Evolutionary conservation across 495 filamentous ascomycete genomes (phyloP), one percentile per base, ranked within the genome.

Genomic region (Penicillium bovifimosum): DNA sequence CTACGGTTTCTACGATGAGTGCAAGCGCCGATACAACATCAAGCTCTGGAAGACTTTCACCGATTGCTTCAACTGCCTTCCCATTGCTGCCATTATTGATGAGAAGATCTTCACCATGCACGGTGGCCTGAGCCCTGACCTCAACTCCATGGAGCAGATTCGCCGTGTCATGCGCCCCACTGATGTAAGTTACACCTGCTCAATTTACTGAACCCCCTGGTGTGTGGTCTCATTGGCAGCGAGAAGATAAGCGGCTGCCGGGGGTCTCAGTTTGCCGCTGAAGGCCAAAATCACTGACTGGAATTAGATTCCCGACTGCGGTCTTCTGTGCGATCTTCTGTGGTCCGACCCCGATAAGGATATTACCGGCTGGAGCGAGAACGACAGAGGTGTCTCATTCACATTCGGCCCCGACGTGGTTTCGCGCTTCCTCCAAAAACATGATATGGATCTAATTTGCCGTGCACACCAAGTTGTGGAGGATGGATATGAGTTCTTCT

Each of bases 101-200:
- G 93, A 98, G 80, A 98, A 98, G 86, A 98, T 98, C 63, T 97
- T 98, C 81, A 98, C 93, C 55, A 98, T 98, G 93, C 93, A 98
- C 72, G 93, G 93, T 63, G 93, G 93, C 61, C 76, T 98, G 64
- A 96, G 93, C 65, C 93, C 93, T 26, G 93, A 98, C 64, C 77
- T 98, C 42, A 98, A 97, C 79, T 96, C 93, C 28, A 98, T 98
- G 93, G 93, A 98, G 77, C 93, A 98, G 76, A 98, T 98, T 56
- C 88, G 93, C 63, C 87, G 93, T 57, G 93, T 98, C 54, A 98
- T 98, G 93, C 85, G 93, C 54, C 93, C 93, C 47, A 98, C 93
- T 59, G 93, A 98, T 83, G 93, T 98, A 86, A 80, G 86, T 76
- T 47, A 50, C 45, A 17, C 31, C 18, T 50, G 53, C 58, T 50